Percentiles rank a stretch among this genome's conserved stretches.
Conservation (phyloP, 2,329 filamentous ascomycete species). For the Ceratocystis eucalypticola region DNA sequence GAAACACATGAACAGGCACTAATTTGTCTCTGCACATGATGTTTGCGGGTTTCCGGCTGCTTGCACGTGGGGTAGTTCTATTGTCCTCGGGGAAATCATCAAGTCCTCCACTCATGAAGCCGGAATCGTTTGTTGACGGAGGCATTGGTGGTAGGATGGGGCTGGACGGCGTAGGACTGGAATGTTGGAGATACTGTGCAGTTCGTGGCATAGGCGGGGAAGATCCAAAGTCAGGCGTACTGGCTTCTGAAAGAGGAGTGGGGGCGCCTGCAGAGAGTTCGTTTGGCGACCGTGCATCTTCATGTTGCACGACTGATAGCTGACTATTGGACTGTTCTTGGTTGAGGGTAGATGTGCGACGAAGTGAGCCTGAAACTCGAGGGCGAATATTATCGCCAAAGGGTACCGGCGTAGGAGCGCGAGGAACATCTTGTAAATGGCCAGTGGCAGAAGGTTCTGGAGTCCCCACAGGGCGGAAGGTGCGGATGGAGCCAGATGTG, state of each 20-base stretch:
- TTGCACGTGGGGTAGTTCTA: conserved; percentile 12
- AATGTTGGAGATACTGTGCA: conserved; percentile 36
- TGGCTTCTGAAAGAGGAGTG: conserved; percentile 45
- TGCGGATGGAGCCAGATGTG: conserved; percentile 74
- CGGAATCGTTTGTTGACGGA: conserved; percentile 56
- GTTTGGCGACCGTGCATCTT: conserved; percentile 42
- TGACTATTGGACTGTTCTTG: conserved; percentile 33
- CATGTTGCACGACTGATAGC: conserved; percentile 31
- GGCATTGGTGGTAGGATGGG: conserved; percentile 57
- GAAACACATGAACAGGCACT: conserved; percentile 18
- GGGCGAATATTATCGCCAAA: conserved; percentile 17
- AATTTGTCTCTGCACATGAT: conserved; percentile 14
- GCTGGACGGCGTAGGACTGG: conserved; percentile 62
- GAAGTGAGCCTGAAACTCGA: conserved; percentile 30
- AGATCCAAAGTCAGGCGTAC: conserved; percentile 72
- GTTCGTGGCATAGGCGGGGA: conserved; percentile 70
- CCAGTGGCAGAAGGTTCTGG: conserved; percentile 33
- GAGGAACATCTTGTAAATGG: conserved; percentile 57
- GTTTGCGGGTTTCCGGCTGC: conserved; percentile 6
- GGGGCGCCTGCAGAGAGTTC: conserved; percentile 35
- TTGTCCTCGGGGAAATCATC: conserved; percentile 47
- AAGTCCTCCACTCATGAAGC: conserved; percentile 69
- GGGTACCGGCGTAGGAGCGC: conserved; percentile 65
- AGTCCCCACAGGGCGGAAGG: conserved; percentile 58
- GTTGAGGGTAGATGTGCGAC: conserved; percentile 47